Evolutionary conservation across 2,329 filamentous ascomycete species (phyloP).

Genomic region (Ceratocystis ficicola): DNA sequence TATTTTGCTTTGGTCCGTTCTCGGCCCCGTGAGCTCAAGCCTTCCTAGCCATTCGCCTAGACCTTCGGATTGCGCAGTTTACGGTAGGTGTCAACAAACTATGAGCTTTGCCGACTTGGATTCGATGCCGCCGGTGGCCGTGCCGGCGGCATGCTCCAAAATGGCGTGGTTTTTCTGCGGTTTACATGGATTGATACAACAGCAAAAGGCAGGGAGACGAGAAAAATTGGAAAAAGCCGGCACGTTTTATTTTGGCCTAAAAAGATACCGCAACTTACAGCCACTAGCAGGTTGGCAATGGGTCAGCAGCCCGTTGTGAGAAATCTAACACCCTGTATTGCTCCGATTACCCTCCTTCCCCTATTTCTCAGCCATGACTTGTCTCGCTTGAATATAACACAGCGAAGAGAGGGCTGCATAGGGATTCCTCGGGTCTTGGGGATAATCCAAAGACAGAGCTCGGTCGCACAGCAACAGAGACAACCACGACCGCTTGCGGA

Average conservation of each 20-base stretch:
- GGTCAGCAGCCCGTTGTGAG: not conserved
- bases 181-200: not conserved
- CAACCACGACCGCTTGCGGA: not conserved
- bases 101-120: not conserved
- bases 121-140: constrained; percentile 3
- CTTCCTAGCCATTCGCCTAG: not conserved
- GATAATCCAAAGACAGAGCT: not conserved
- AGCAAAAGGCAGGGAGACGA: not conserved
- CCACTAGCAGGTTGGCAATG: not conserved
- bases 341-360: not conserved
- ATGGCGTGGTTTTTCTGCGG: not conserved
- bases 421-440: not conserved
- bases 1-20: not conserved
- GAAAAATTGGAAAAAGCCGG: not conserved
- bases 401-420: not conserved
- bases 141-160: constrained; percentile 16
- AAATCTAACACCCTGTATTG: not conserved
- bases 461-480: not conserved
- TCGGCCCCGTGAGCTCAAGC: not conserved
- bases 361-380: not conserved
- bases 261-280: no score
- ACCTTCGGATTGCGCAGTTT: not conserved
- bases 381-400: not conserved
- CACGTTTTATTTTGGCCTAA: not conserved
- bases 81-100: not conserved